Base-by-base conservation (phyloP, 805 yeast species). In the Pachysolen tannophilus region DNA sequence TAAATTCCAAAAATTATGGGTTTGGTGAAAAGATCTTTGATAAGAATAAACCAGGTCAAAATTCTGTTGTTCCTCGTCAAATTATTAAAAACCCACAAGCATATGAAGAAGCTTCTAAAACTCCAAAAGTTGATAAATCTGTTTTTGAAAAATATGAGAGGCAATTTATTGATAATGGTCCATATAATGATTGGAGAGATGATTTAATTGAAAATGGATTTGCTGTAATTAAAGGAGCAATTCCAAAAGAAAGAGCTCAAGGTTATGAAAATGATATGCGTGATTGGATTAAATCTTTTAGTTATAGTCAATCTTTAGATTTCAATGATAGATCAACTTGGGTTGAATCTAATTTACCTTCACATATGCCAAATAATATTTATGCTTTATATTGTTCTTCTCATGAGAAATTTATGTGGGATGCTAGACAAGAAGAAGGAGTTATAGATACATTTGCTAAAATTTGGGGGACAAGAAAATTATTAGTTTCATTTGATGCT, bases 351-450 rank as follows among this genome's bases (percentile, higher is more conserved):
- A 49, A 55, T 35, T 37, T 55, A n/a, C 61, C 62, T 6, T 47
- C 47, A 7, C 45, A 41, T 19, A 26, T 41, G 5, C 18, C 27
- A 3, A 46, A 40, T 33, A 46, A 47, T 18, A 33, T 45, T 10
- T 49, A 37, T 29, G 28, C 34, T 6, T 35, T 42, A n/a, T 48
- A 53, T 34, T 35, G 46, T 26, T 41, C 47, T 13, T 36, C 51
- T 7, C 61, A 56, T 35, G 61, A 56, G 37, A 50, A 53, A 38
- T 47, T 56, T 35, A 44, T 56, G 43, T 56, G 61, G 63, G 60
- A 56, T 29, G 39, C 50, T 5, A 50, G 58, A 45, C 40, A 35
- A 37, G 61, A 58, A 30, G 44, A 40, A 4, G 57, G 55, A 0
- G 49, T 54, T 28, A 26, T 46, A 18, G 49, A 47, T 11, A 41